These are phyloP conservation scores for Alternaria ventricosa DNA, from an alignment of 2,329 filamentous ascomycete genomes.

Conservation along the genomic window DNA sequence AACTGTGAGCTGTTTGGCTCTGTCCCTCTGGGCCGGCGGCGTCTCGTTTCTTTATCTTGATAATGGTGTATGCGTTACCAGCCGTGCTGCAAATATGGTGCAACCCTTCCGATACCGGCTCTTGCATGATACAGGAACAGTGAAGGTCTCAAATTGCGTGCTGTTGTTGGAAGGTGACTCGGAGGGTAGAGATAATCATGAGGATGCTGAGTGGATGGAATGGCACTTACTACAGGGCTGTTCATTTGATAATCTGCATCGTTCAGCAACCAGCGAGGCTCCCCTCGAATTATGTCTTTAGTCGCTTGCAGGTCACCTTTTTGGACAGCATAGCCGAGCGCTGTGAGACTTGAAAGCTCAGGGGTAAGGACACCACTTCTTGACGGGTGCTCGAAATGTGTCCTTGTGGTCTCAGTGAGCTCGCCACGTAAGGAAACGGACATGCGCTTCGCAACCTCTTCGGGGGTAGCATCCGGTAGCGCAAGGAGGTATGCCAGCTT, in stretches of 20 bases:
- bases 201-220: constrained; percentile 29
- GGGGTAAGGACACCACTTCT: constrained; percentile 61
- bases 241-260: constrained; percentile 83
- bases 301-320: constrained; percentile 72
- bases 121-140: constrained; percentile 15
- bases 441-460: constrained; percentile 74
- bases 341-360: constrained; percentile 71
- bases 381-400: constrained; percentile 77
- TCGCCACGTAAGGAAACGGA: constrained; percentile 80
- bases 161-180: constrained; percentile 21
- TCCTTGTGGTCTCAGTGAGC: constrained; percentile 76
- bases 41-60: constrained; percentile 35
- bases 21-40: constrained; percentile 33
- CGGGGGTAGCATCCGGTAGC: constrained; percentile 65
- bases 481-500: constrained; percentile 89
- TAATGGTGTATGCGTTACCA: constrained; percentile 28
- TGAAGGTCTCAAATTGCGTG: constrained; percentile 7
- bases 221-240: constrained; percentile 60
- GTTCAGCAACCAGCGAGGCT: constrained; percentile 72
- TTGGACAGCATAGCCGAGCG: constrained; percentile 80
- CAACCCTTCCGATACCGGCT: constrained; percentile 37
- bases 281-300: constrained; percentile 69
- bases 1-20: constrained; percentile 33
- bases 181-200: constrained; percentile 28
- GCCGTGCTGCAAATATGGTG: constrained; percentile 17